Evolutionary conservation across 2,329 filamentous ascomycete genomes (phyloP).

Genomic region (Fusarium humuli): DNA sequence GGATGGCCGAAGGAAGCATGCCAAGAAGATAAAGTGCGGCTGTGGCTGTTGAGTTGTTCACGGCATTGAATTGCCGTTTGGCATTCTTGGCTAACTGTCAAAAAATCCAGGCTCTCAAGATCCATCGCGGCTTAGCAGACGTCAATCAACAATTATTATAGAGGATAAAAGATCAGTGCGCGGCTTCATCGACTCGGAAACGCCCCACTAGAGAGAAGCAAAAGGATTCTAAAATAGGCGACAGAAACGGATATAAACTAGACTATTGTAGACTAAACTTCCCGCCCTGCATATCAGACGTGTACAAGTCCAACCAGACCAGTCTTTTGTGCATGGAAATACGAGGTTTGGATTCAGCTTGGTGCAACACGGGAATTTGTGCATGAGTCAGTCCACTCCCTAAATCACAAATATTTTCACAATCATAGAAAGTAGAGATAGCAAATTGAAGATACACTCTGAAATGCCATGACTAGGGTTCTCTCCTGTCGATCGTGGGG

Average conservation of each 20-base stretch:
- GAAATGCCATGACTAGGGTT: not conserved
- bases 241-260: not conserved
- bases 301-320: constrained; percentile 22
- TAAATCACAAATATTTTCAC: not conserved
- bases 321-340: constrained; percentile 13
- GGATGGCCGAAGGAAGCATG: not conserved
- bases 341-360: constrained; percentile 31
- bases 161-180: not conserved
- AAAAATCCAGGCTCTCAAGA: not conserved
- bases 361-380: constrained; percentile 29
- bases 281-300: constrained; percentile 23
- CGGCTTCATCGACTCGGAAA: constrained; percentile 5
- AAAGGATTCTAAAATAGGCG: constrained; percentile 9
- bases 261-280: not conserved
- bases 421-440: too few relatives aligned
- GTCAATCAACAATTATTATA: not conserved
- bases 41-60: not conserved
- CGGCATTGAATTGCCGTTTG: not conserved
- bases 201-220: not conserved
- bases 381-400: constrained; percentile 18
- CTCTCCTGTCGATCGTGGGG: constrained; percentile 37
- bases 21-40: not conserved
- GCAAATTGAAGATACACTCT: too few relatives aligned
- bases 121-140: not conserved
- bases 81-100: not conserved